These are phyloP conservation scores for Neophaeococcomyces aloes DNA, from an alignment of 2,329 filamentous ascomycete genomes.

Conservation along the genomic window DNA sequence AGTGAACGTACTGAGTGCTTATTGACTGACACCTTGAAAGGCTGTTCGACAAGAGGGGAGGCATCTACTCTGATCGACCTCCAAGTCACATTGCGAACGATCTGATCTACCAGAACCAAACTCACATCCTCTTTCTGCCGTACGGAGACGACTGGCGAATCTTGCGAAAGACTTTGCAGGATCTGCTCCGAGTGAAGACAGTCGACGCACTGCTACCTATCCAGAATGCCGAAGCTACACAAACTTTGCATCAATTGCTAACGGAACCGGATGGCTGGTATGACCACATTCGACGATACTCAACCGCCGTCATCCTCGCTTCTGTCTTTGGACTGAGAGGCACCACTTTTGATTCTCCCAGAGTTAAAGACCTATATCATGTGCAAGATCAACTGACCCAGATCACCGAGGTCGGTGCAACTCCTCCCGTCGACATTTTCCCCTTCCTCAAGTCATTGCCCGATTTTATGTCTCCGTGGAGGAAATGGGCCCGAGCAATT, in stretches of 20 bases:
- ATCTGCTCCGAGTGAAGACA: conserved; percentile 4
- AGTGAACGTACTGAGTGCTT: background rate
- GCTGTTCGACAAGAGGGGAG: no score
- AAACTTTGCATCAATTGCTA: background rate
- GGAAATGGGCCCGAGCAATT: no score
- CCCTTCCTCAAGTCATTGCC: no score
- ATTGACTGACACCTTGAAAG: no score
- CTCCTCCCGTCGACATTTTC: background rate
- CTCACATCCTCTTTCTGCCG: no score
- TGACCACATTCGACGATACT: conserved; percentile 10
- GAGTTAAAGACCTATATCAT: conserved; percentile 8
- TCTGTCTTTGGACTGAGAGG: conserved; percentile 11
- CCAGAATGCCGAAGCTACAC: conserved; percentile 15
- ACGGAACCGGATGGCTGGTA: conserved; percentile 7
- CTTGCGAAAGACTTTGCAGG: conserved; percentile 3
- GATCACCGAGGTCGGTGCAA: conserved; percentile 10
- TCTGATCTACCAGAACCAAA: no score
- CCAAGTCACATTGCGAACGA: no score
- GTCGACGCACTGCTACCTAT: conserved; percentile 11
- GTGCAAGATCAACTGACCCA: conserved; percentile 7
- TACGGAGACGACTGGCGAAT: no score
- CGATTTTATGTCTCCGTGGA: no score
- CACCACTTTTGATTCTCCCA: conserved; percentile 1
- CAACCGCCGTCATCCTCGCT: conserved; percentile 12
- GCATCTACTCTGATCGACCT: no score